These are phyloP conservation scores for Populus ilicifolia DNA, from an alignment of 345 rosid species.

Conservation along the genomic window DNA sequence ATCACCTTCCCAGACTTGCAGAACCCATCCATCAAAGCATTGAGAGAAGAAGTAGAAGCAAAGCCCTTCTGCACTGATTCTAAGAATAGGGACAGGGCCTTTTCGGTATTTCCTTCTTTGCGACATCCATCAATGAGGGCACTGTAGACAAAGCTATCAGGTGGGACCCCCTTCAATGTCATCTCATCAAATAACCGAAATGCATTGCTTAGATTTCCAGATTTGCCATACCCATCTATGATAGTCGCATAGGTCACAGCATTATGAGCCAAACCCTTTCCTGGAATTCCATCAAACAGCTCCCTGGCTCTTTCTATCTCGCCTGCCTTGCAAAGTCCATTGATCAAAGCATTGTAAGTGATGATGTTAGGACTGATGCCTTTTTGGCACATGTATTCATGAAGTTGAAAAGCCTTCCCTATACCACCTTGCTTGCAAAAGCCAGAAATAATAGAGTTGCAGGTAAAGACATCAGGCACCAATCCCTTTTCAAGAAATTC, in stretches of 20 bases:
- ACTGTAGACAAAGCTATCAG: constrained; percentile 58
- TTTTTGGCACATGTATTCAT: constrained; percentile 48
- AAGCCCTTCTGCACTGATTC: constrained; percentile 50
- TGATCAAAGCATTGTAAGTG: constrained; percentile 57
- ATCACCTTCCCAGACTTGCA: constrained; percentile 48
- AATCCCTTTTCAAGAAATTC: constrained; percentile 53
- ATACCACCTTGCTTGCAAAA: constrained; percentile 53
- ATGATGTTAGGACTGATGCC: constrained; percentile 56
- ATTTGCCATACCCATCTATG: constrained; percentile 75
- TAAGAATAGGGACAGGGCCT: constrained; percentile 48
- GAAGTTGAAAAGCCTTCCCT: constrained; percentile 42
- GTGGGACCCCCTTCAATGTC: constrained; percentile 49
- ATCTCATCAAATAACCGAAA: constrained; percentile 58
- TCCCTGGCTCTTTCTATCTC: constrained; percentile 52
- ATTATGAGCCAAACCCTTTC: constrained; percentile 46
- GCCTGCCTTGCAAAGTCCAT: constrained; percentile 61
- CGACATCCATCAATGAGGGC: constrained; percentile 65
- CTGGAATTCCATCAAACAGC: constrained; percentile 54
- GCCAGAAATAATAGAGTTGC: constrained; percentile 61
- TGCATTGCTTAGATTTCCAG: constrained; percentile 53
- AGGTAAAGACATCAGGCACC: constrained; percentile 56
- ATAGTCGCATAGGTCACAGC: constrained; percentile 58
- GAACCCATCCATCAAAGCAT: constrained; percentile 57
- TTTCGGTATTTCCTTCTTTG: constrained; percentile 52
- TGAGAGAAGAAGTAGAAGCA: constrained; percentile 49